Conservation (phyloP, 352 stramenopile species). For the Phytopythium ostracodes region DNA sequence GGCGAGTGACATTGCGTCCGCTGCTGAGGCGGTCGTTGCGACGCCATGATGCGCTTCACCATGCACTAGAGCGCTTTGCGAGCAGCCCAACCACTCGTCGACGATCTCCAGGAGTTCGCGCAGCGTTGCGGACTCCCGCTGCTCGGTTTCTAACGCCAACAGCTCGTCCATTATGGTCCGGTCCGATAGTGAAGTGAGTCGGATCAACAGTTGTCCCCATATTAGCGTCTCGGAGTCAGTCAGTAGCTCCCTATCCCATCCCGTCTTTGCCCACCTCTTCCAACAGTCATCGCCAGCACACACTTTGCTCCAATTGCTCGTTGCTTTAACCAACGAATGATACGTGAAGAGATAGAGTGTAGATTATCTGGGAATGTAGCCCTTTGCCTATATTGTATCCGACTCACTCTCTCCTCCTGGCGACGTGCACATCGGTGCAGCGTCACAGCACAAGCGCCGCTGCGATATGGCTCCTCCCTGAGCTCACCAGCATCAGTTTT, state of each 20-base stretch:
- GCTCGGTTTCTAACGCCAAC: background rate
- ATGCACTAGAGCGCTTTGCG: background rate
- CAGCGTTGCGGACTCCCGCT: background rate
- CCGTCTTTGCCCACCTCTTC: too few species aligned
- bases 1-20: background rate
- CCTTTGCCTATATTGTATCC: background rate
- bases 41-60: background rate
- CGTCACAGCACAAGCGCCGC: background rate
- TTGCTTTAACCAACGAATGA: too few species aligned
- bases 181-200: background rate
- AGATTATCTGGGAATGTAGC: too few species aligned
- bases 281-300: too few species aligned
- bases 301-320: too few species aligned
- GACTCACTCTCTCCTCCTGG: too few species aligned
- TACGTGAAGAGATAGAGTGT: too few species aligned
- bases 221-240: background rate
- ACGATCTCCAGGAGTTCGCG: background rate
- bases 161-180: background rate
- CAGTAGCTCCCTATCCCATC: too few species aligned
- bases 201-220: background rate
- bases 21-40: background rate
- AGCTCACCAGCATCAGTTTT: background rate
- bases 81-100: background rate
- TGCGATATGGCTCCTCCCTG: background rate
- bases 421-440: too few species aligned